Base-by-base conservation (phyloP, 1,139 yeast genomes). In the Pichia sp. region DNA sequence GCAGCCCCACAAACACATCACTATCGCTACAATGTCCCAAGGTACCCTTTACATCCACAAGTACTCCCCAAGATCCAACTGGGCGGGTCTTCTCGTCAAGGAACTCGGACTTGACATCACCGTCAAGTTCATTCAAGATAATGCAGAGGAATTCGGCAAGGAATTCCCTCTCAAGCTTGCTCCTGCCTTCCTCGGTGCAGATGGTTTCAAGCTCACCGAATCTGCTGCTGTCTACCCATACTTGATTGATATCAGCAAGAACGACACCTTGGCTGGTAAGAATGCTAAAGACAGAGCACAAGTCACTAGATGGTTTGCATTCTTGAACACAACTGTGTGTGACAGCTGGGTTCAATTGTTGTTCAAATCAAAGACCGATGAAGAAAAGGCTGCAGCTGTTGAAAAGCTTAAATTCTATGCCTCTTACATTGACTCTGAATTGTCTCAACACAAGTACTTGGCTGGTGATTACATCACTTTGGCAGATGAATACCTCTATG, bases 41-140 rank as follows among this genome's bases (percentile, higher is more conserved):
- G 51, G 50, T 29, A 42, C 46, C 8, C 25, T 47, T 17, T 48
- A 35, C 41, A 34, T 44, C 27, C 21, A 14, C 18, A 28, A 40
- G 15, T 26, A 25, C 8, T 44, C 50, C 8, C 45, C 51, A 44
- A 42, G 51, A 44, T 47, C 51, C 7, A 37, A 47, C 24, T 37
- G 47, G 27, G 34, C 46, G 25, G 41, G 38, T 23, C 39, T 34
- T 22, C 30, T 46, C 5, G 40, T 34, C 20, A 44, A 45, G 29
- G 27, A 29, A 19, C 26, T 46, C 50, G 57, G 63, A 40, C 59
- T 70, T 43, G 74, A 69, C 40, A 56, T 69, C 49, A 57, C 61
- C 41, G 39, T 67, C 24, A 47, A 58, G 37, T 62, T 21, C 14
- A 5, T 9, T 14, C 17, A 22, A 3, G 2, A 14, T 12, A 13